These are phyloP conservation scores for Ordospora colligata DNA, from an alignment of 371 early-diverging fungal species.

Conservation along the genomic window DNA sequence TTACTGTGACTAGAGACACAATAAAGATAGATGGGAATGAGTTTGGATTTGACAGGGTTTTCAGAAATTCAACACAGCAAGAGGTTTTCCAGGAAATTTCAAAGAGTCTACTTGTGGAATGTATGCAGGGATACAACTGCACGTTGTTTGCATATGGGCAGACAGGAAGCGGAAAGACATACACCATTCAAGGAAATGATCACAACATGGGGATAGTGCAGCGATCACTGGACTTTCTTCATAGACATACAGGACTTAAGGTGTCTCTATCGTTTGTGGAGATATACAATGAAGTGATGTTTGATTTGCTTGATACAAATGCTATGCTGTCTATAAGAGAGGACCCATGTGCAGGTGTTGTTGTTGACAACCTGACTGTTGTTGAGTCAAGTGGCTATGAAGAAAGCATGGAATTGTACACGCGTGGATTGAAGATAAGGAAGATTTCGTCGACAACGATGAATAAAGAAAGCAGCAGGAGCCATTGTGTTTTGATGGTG, in stretches of 20 bases:
- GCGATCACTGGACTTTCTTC: conserved; percentile 37
- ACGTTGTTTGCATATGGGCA: conserved; percentile 62
- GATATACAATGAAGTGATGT: conserved; percentile 67
- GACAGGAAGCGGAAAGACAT: conserved; percentile 62
- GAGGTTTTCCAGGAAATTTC: conserved; percentile 34
- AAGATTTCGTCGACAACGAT: conserved; percentile 66
- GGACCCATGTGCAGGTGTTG: conserved; percentile 62
- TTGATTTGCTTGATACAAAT: conserved; percentile 63
- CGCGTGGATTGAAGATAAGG: conserved; percentile 64
- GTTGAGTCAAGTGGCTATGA: conserved; percentile 61
- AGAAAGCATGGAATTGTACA: conserved; percentile 64
- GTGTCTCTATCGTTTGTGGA: conserved; percentile 64
- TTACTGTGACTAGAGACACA: conserved; percentile 2
- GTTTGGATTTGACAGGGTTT: conserved; percentile 38
- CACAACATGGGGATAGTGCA: conserved; percentile 54
- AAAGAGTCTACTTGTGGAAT: conserved; percentile 28
- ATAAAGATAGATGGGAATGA: conserved; percentile 20
- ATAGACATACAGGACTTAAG: conserved; percentile 8
- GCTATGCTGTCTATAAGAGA: conserved; percentile 63
- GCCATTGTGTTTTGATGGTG: conserved; percentile 66
- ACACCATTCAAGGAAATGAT: conserved; percentile 60
- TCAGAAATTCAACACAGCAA: conserved; percentile 33
- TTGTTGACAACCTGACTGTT: conserved; percentile 63
- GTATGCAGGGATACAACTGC: conserved; percentile 54
- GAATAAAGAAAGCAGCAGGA: conserved; percentile 66